Evolutionary conservation across 192 early-diverging fungal genomes (phyloP), one percentile per base, ranked within the genome.

Genomic region (Coemansia sp.): DNA sequence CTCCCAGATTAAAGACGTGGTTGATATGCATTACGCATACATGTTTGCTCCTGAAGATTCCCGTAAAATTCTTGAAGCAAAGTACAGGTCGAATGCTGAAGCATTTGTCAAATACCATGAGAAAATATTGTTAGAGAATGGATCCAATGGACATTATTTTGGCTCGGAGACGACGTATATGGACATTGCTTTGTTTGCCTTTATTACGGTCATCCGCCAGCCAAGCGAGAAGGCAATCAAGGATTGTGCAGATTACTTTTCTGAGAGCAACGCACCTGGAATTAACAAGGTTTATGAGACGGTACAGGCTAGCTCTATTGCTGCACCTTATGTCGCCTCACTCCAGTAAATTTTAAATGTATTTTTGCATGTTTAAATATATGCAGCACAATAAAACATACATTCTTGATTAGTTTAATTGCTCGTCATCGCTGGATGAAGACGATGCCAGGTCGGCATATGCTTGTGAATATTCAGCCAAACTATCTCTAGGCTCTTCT

Each of bases 131-230:
- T 54, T 54, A 25, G 73, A 84, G 35, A 85, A 86, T 51, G 85
- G 85, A 0, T 63, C 68, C 21, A 86, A 80, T 23, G 83, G 85
- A 0, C 84, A 86, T 47, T 85, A 80, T 43, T 68, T 86, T 54
- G 82, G 84, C 39, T 60, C 65, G 32, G 51, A 65, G 32, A 68
- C 50, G 1, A 79, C 82, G 5, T 62, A 76, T 19, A 65, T 75
- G 15, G 84, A 86, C 58, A 12, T 65, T 49, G 38, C 41, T 2
- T 7, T 50, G 2, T 57, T 57, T 35, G 45, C 63, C 1, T 56
- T 56, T 17, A 17, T 56, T 9, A 19, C 29, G 4, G 0, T 38
- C 7, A 56, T 56, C 17, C 55, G 55, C 7, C 15, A 21, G 55
- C 55, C 55, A 32, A 37, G 7, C 17, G 55, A 56, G 4, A 37